A percentile compares a stretch with the other conserved stretches of the same genome.
These are phyloP conservation scores for Ophiosphaerella korrae DNA, from an alignment of 2,329 filamentous ascomycete species.

Conservation along the genomic window DNA sequence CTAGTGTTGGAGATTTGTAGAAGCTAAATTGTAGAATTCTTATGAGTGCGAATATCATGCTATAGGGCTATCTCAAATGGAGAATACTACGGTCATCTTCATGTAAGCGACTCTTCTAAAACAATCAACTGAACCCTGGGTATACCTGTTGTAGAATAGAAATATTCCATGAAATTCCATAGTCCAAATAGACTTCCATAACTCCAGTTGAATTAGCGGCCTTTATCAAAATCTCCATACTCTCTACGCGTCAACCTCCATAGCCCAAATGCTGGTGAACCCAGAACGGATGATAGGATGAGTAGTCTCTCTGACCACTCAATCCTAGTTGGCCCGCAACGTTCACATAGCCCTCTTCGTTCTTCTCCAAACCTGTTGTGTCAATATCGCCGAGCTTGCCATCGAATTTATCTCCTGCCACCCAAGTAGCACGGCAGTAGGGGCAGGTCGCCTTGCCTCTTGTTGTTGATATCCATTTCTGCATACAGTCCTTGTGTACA, in stretches of 20 bases:
- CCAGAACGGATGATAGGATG: constrained; percentile 35
- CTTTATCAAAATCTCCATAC: constrained; percentile 3
- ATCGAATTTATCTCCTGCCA: constrained; percentile 48
- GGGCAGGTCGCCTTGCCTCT: constrained; percentile 60
- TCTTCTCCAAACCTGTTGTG: constrained; percentile 48
- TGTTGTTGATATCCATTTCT: constrained; percentile 53
- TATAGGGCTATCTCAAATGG: too few species aligned
- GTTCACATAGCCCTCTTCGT: constrained; percentile 65
- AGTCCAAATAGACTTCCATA: too few species aligned
- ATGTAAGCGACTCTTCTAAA: too few species aligned
- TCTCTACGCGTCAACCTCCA: constrained; percentile 4
- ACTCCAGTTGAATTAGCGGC: not conserved
- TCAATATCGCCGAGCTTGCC: constrained; percentile 50
- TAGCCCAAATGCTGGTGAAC: constrained; percentile 18
- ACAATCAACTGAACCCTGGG: not conserved
- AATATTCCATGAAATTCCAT: not conserved
- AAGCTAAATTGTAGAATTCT: too few species aligned
- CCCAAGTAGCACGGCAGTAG: constrained; percentile 65
- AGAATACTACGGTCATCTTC: too few species aligned
- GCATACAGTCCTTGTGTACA: constrained; percentile 63
- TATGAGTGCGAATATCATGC: too few species aligned
- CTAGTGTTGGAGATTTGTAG: too few species aligned
- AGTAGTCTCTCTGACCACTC: constrained; percentile 51
- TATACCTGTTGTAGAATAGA: not conserved
- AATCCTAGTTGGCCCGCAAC: constrained; percentile 66